These are phyloP conservation scores for Endocalyx cinctus DNA, from an alignment of 2,329 filamentous ascomycete species.

Conservation along the genomic window DNA sequence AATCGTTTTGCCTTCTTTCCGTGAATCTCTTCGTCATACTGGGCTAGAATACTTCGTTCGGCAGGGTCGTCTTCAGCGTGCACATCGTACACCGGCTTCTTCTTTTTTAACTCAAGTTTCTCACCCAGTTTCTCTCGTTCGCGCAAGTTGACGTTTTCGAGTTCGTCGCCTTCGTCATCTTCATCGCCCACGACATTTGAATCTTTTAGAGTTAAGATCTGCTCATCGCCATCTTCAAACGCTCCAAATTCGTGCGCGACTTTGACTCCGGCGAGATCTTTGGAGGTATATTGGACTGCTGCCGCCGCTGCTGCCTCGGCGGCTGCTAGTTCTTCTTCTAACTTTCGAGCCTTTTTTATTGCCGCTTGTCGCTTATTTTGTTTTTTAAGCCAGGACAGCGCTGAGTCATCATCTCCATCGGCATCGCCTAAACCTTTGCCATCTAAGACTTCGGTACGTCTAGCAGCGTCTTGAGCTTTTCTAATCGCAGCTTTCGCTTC, in stretches of 20 bases:
- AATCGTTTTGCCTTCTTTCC: constrained; percentile 88
- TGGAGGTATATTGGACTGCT: constrained; percentile 69
- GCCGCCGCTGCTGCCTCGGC: constrained; percentile 63
- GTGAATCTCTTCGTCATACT: constrained; percentile 94
- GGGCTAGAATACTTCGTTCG: constrained; percentile 67
- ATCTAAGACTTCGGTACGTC: constrained; percentile 69
- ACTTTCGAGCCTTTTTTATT: constrained; percentile 69
- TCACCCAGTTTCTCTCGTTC: constrained; percentile 72
- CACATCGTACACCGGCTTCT: constrained; percentile 83
- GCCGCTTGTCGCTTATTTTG: constrained; percentile 94
- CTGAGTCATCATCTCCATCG: constrained; percentile 65
- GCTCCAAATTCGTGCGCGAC: constrained; percentile 82
- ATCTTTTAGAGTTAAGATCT: constrained; percentile 93
- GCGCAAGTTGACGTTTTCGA: constrained; percentile 70
- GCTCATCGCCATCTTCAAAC: constrained; percentile 79
- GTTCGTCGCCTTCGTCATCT: constrained; percentile 83
- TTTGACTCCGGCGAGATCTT: constrained; percentile 83
- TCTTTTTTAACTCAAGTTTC: constrained; percentile 81
- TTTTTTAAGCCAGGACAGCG: constrained; percentile 79
- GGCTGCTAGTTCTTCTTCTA: constrained; percentile 73
- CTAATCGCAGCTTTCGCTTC: constrained; percentile 79
- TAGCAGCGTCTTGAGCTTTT: constrained; percentile 79
- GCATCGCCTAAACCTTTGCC: constrained; percentile 80
- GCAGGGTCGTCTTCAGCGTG: constrained; percentile 65
- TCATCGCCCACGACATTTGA: constrained; percentile 73